Base-by-base conservation (phyloP, 768 basidiomycete species). In the Mycena kentingensis region DNA sequence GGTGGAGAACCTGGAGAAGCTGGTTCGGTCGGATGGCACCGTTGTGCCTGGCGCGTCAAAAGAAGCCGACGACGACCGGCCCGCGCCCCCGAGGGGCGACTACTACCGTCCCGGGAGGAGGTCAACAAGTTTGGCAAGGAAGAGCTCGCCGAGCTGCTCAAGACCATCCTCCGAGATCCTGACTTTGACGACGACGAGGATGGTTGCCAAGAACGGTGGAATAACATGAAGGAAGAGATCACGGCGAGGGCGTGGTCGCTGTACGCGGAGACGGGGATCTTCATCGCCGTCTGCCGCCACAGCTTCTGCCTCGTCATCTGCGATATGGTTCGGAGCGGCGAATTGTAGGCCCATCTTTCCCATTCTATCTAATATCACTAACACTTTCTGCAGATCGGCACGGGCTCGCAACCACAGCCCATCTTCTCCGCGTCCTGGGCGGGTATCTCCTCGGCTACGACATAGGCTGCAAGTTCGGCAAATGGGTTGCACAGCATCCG, bases 291-390 rank as follows among this genome's bases (percentile, higher is more conserved):
- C 8, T 75, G 73, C 52, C 54, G 61, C 1, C 71, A 74, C 63
- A 69, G 71, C 2, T 58, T 70, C 0, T 50, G 67, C 22, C 50
- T 71, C 1, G 60, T 57, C 46, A 37, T 71, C 1, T 51, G 54
- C 1, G 73, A 75, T 44, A 70, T 73, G 69, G 43, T 71, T 8
- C 31, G 41, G n/a, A 70, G 67, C 48, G 70, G 72, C 5, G 68
- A 75, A 50, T 52, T 72, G 73, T 73, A 59, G 46, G 70, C 65
- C n/a, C n/a, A n/a, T 65, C n/a, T n/a, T n/a, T n/a, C n/a, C n/a
- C n/a, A n/a, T n/a, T n/a, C n/a, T n/a, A 38, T 34, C 15, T 49
- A 3, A 7, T 15, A 22, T 7, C 6, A 15, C 8, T 11, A 13
- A 21, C 24, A 16, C n/a, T n/a, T n/a, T n/a, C n/a, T n/a, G n/a